Percentiles rank a stretch among this genome's conserved stretches.
phyloP scores from a whole-genome alignment of 495 filamentous ascomycete genomes.

The Evernia prunastri region DNA sequence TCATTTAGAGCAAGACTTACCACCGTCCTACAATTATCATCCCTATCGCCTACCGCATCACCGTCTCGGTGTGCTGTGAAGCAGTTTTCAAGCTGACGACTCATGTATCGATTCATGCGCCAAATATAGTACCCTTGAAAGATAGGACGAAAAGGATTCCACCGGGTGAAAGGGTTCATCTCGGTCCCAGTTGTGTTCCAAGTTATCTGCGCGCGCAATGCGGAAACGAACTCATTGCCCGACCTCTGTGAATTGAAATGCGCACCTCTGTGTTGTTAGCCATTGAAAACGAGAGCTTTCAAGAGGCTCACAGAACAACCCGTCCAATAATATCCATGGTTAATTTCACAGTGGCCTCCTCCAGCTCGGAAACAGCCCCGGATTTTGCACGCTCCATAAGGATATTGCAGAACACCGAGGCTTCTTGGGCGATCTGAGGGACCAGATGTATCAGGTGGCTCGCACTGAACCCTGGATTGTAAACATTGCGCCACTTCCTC shows the following conservation, averaged over 20 bases:
- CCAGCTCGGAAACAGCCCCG: constrained; percentile 23
- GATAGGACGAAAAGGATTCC: constrained; percentile 27
- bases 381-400: constrained; percentile 22
- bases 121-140: constrained; percentile 28
- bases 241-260: constrained; percentile 26
- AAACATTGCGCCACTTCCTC: constrained; percentile 33
- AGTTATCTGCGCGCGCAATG: constrained; percentile 25
- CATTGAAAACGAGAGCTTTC: neutral
- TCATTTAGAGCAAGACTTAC: constrained; percentile 36
- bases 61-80: constrained; percentile 18
- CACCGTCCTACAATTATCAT: constrained; percentile 21
- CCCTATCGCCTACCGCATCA: constrained; percentile 6
- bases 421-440: constrained; percentile 32
- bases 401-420: constrained; percentile 30
- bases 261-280: constrained; percentile 17
- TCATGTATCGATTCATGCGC: constrained; percentile 25
- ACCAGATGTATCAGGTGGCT: constrained; percentile 34
- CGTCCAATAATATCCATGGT: constrained; percentile 29
- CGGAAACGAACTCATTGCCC: constrained; percentile 25
- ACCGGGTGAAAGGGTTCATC: constrained; percentile 29
- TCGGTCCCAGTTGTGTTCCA: constrained; percentile 28
- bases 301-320: constrained; percentile 27
- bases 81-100: constrained; percentile 25
- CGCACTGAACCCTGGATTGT: constrained; percentile 37
- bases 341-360: constrained; percentile 8